Conservation (phyloP, 2,329 filamentous ascomycete species). For the Fusarium sp. region DNA sequence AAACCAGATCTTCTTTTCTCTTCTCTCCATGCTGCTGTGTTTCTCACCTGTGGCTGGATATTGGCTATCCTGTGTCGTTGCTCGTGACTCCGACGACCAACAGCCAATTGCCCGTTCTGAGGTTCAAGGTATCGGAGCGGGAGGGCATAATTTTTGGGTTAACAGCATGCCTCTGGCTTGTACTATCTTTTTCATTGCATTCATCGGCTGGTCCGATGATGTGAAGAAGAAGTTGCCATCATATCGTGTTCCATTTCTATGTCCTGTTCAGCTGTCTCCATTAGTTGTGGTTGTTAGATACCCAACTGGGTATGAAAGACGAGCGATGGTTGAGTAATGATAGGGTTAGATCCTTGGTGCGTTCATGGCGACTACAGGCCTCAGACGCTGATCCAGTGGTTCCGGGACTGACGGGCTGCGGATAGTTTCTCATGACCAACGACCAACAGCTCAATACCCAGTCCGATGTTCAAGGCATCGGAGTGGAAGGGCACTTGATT, state of each 20-base stretch:
- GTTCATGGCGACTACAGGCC: too few species aligned
- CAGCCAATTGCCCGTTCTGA: neutral
- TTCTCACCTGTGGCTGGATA: neutral
- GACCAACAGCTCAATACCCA: too few species aligned
- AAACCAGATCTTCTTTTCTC: neutral
- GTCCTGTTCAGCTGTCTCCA: neutral
- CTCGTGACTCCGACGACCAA: neutral
- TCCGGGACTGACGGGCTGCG: too few species aligned
- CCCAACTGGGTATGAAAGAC: too few species aligned
- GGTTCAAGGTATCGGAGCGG: neutral
- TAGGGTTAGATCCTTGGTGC: too few species aligned
- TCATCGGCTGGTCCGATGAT: neutral
- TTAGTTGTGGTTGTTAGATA: neutral
- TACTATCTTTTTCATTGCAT: conserved; percentile 5
- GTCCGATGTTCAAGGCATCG: too few species aligned
- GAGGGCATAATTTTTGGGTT: conserved; percentile 1
- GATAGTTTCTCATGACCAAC: too few species aligned
- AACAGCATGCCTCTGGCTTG: neutral
- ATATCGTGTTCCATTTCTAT: too few species aligned
- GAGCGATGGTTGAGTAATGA: too few species aligned
- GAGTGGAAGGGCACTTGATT: too few species aligned
- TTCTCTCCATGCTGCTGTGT: neutral
- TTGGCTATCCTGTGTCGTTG: neutral
- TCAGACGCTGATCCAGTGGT: too few species aligned
- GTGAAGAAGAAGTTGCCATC: neutral